phyloP scores from a whole-genome alignment of 75 land plant species.

The Cryptomeria japonica region DNA sequence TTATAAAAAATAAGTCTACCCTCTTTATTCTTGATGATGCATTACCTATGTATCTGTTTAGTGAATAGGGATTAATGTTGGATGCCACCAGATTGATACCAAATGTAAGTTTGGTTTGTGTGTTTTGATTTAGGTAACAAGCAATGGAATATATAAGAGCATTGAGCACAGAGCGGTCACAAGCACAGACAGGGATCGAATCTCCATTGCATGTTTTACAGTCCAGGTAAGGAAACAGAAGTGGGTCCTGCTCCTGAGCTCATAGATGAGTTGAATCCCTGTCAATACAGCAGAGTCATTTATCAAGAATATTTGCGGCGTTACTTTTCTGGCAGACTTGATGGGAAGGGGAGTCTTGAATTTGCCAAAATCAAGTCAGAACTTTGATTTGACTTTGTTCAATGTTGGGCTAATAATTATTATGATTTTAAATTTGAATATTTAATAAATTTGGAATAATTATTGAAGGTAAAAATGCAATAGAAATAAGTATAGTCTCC shows the following conservation, averaged over 20 bases:
- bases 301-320: background rate
- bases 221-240: background rate
- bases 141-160: slow-evolving; percentile 36
- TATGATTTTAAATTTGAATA: too few relatives aligned
- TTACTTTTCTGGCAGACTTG: background rate
- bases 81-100: too few relatives aligned
- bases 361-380: background rate
- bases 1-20: background rate
- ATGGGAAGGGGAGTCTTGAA: background rate
- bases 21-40: background rate
- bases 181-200: slow-evolving; percentile 14
- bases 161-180: slow-evolving; percentile 32
- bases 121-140: slow-evolving; percentile 21
- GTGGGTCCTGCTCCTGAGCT: slow-evolving; percentile 14
- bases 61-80: too few relatives aligned
- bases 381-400: background rate
- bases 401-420: too few relatives aligned
- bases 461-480: too few relatives aligned
- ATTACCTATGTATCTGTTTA: too few relatives aligned
- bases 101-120: too few relatives aligned
- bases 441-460: too few relatives aligned
- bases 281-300: background rate
- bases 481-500: too few relatives aligned
- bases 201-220: slow-evolving; percentile 21
- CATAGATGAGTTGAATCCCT: slow-evolving; percentile 13